phyloP scores from a whole-genome alignment of 345 rosid species.

The Eucalyptus victrix region DNA sequence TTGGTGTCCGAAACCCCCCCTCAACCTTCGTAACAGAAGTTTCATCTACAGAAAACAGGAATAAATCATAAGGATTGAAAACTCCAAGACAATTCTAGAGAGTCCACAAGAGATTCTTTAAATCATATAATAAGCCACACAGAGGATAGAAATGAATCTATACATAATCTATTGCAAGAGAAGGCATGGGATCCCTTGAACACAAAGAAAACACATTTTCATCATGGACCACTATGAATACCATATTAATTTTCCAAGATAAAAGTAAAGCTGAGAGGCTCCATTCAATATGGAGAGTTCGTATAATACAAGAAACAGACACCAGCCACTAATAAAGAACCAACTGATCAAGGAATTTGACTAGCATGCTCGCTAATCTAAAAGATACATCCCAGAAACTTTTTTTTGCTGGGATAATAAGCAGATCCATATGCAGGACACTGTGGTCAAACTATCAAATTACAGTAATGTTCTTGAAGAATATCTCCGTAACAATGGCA shows the following conservation, averaged over 20 bases:
- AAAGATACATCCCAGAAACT: background rate
- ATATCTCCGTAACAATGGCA: background rate
- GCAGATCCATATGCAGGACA: background rate
- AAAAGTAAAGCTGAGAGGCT: background rate
- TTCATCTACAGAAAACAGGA: constrained; percentile 32
- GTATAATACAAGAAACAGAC: background rate
- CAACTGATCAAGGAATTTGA: background rate
- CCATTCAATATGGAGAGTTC: background rate
- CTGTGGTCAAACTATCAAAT: background rate
- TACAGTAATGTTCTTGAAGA: background rate
- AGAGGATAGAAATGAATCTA: background rate
- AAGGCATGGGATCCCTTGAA: background rate
- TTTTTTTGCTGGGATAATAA: background rate
- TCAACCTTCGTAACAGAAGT: constrained; percentile 45
- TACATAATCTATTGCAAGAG: background rate
- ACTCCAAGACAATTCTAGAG: background rate
- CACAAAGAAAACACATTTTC: background rate
- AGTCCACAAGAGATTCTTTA: background rate
- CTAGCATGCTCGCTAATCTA: background rate
- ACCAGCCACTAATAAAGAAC: background rate
- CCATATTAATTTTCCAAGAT: background rate
- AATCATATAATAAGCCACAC: background rate
- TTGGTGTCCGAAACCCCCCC: constrained; percentile 42
- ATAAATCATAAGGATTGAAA: background rate
- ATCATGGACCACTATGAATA: background rate